Conservation (phyloP, 306 rosid species). For the Amphicarpaea edgeworthii region DNA sequence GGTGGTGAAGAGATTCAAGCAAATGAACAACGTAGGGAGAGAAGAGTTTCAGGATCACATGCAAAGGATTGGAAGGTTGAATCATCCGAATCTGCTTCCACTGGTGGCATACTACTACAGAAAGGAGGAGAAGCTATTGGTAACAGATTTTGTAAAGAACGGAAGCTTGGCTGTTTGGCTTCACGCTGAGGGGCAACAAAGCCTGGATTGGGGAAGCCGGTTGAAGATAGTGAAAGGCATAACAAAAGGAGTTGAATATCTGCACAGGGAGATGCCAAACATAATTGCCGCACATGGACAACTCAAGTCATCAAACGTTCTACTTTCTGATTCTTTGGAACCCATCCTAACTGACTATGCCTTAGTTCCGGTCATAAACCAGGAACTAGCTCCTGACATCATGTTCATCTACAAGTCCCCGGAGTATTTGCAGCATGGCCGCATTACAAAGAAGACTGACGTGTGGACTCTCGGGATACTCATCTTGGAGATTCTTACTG, state of each 20-base stretch:
- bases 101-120: constrained; percentile 83
- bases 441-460: constrained; percentile 86
- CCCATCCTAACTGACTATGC: constrained; percentile 82
- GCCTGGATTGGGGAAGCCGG: constrained; percentile 74
- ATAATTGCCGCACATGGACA: constrained; percentile 78
- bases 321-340: constrained; percentile 57
- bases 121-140: constrained; percentile 86
- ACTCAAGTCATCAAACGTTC: constrained; percentile 87
- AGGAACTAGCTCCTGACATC: constrained; percentile 69
- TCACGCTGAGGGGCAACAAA: constrained; percentile 63
- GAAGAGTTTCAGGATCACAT: constrained; percentile 83
- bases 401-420: constrained; percentile 88
- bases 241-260: constrained; percentile 65
- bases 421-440: constrained; percentile 66
- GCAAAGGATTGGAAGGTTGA: constrained; percentile 77
- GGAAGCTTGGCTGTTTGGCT: constrained; percentile 83
- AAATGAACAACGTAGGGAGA: constrained; percentile 82
- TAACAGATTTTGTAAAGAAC: constrained; percentile 57
- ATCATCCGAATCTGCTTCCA: constrained; percentile 79
- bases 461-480: constrained; percentile 87
- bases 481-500: constrained; percentile 72
- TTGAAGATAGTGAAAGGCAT: constrained; percentile 79
- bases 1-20: constrained; percentile 89
- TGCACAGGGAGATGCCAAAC: constrained; percentile 70
- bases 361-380: constrained; percentile 75